Conservation (phyloP, 208 protist species). For the Trypanosoma cruzi region DNA sequence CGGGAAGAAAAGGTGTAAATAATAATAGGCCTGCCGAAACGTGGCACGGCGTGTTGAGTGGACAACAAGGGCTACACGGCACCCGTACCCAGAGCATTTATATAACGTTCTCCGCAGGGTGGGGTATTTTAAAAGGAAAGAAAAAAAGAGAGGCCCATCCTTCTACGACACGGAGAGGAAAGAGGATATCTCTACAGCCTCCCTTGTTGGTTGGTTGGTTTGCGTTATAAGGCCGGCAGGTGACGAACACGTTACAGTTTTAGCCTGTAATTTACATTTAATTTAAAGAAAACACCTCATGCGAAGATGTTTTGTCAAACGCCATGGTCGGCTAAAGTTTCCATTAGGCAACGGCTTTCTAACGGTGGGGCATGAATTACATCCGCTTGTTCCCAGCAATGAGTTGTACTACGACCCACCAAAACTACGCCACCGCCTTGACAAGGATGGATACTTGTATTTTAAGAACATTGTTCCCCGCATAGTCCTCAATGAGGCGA, state of each 20-base stretch:
- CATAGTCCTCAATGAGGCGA: conserved; percentile 46
- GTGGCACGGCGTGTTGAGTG: no score
- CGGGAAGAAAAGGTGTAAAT: no score
- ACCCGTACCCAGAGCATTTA: no score
- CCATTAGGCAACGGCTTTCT: conserved; percentile 59
- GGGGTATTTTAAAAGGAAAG: no score
- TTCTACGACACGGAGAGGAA: background rate
- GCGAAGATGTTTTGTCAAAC: conserved; percentile 35
- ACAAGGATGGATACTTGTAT: conserved; percentile 86
- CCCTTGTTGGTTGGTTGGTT: background rate
- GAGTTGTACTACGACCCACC: conserved; percentile 88
- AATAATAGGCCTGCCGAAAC: no score
- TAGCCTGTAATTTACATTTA: background rate
- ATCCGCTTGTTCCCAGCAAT: conserved; percentile 76
- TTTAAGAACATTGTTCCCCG: conserved; percentile 82
- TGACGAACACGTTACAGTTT: background rate
- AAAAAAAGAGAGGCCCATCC: no score
- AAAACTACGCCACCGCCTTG: conserved; percentile 79
- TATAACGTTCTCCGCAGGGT: no score
- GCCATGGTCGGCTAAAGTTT: conserved; percentile 71
- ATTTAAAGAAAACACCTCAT: conserved; percentile 24
- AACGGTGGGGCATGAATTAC: conserved; percentile 58
- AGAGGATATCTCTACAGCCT: background rate
- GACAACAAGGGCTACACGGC: no score
- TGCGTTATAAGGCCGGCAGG: background rate